Conservation (phyloP, 805 yeast genomes). For the Komagataella mondaviorum region DNA sequence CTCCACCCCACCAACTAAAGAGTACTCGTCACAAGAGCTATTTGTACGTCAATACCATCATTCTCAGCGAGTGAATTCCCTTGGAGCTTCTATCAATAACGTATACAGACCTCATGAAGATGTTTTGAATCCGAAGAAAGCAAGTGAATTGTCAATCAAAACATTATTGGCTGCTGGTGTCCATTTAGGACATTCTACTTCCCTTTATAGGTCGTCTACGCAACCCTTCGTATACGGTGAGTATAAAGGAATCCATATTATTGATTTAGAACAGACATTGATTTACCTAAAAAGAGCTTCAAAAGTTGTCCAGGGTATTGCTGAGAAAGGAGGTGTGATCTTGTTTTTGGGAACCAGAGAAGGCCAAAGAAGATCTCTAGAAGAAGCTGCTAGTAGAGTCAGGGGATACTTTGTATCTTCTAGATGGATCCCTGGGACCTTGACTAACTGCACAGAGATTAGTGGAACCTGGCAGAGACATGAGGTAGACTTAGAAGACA, state of each 20-base stretch:
- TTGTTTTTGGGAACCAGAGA: constrained; percentile 75
- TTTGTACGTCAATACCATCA: constrained; percentile 62
- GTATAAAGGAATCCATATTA: constrained; percentile 82
- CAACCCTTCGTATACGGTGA: constrained; percentile 82
- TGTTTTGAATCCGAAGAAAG: constrained; percentile 40
- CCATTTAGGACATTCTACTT: constrained; percentile 85
- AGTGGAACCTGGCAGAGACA: constrained; percentile 42
- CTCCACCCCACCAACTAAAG: constrained; percentile 44
- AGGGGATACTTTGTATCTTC: constrained; percentile 71
- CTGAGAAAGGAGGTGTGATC: constrained; percentile 69
- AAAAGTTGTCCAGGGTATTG: constrained; percentile 73
- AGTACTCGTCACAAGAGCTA: constrained; percentile 70
- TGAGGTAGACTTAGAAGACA: constrained; percentile 67
- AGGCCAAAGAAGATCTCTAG: constrained; percentile 63
- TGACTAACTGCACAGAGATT: constrained; percentile 60
- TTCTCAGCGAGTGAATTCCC: constrained; percentile 31
- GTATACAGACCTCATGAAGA: constrained; percentile 64
- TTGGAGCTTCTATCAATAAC: constrained; percentile 53
- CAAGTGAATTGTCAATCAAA: constrained; percentile 48
- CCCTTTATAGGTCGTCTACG: constrained; percentile 65
- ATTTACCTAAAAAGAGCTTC: constrained; percentile 66
- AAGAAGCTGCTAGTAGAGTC: constrained; percentile 65
- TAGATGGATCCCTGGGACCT: constrained; percentile 91
- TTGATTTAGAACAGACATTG: constrained; percentile 79
- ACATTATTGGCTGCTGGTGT: constrained; percentile 84